Conservation (phyloP, 2,329 filamentous ascomycete genomes). For the Ascochyta viciae-villosae region DNA sequence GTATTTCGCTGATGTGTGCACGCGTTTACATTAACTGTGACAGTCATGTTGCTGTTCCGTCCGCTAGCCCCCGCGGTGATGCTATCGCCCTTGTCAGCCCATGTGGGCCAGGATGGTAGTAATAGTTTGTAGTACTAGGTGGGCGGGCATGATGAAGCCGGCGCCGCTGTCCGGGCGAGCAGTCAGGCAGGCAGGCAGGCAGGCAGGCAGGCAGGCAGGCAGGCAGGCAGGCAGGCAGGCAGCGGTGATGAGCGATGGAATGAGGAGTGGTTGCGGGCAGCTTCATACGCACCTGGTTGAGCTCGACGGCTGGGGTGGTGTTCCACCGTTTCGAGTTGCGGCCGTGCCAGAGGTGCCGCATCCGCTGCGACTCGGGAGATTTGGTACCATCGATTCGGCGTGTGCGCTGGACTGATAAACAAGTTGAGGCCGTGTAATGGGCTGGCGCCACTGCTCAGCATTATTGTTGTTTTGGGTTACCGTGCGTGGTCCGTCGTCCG, state of each 20-base stretch:
- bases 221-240: conserved; percentile 1
- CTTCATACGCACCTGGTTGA: conserved; percentile 1
- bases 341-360: conserved; percentile 31
- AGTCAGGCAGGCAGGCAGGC: no score
- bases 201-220: no score
- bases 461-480: conserved; percentile 18
- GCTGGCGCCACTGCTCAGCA: conserved; percentile 8
- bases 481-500: background rate
- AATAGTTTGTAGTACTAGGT: background rate
- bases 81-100: no score
- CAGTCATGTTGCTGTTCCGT: no score
- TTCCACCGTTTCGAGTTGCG: conserved; percentile 37
- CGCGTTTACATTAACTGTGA: no score
- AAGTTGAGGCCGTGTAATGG: conserved; percentile 19
- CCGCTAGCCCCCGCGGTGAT: no score
- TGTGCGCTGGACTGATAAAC: conserved; percentile 24
- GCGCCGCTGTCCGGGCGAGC: conserved; percentile 11
- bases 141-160: conserved; percentile 12
- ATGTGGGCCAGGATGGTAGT: background rate
- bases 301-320: conserved; percentile 17
- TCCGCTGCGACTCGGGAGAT: conserved; percentile 28
- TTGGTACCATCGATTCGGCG: conserved; percentile 12
- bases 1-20: no score
- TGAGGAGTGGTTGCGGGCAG: conserved; percentile 16
- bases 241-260: conserved; percentile 14